Base-by-base conservation (phyloP, 108 stramenopile species). In the Fragilaria radians region DNA sequence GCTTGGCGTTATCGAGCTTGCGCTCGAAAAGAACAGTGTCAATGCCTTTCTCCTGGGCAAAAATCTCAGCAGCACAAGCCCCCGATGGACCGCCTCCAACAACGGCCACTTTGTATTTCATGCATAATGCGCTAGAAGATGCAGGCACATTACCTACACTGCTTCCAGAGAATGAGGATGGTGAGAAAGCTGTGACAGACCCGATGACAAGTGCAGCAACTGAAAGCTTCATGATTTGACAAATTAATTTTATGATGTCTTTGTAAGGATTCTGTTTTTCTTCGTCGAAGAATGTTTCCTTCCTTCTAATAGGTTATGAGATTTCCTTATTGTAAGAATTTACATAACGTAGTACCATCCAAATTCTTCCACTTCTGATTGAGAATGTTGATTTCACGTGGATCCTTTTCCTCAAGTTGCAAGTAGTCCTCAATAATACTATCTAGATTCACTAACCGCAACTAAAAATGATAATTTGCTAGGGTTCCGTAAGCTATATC, bases 1-100 rank as follows among this genome's bases (percentile, higher is more conserved):
- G 97, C 93, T 98, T 98, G 73, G 95, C 97, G 79, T 98, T 98
- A 82, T 98, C 92, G 72, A 98, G 91, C 91, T 98, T 98, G 28
- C 97, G 86, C 78, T 98, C 97, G 70, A 98, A 86, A 27, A 98
- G 30, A 47, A 90, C 76, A 17, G 95, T 95, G 48, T 98, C 97
- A 48, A 98, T 90, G 30, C 82, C 79, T 70, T 82, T 86, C 68
- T 96, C 93, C 62, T 94, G 90, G 21, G 97, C 97, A 58, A 96
- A 88, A 77, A 94, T 86, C 73, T 98, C 97, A 22, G 97, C 97
- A 36, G 97, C 97, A 68, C 97, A 98, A 34, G 97, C 91, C 34
- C 97, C 97, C 27, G 94, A 85, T 22, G 97, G 97, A 48, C 97
- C 97, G 52, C 97, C 97, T 14, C 97, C 97, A 54, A 97, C 84